phyloP scores from a whole-genome alignment of 345 rosid species.

The Psidium friedrichsthalianum region DNA sequence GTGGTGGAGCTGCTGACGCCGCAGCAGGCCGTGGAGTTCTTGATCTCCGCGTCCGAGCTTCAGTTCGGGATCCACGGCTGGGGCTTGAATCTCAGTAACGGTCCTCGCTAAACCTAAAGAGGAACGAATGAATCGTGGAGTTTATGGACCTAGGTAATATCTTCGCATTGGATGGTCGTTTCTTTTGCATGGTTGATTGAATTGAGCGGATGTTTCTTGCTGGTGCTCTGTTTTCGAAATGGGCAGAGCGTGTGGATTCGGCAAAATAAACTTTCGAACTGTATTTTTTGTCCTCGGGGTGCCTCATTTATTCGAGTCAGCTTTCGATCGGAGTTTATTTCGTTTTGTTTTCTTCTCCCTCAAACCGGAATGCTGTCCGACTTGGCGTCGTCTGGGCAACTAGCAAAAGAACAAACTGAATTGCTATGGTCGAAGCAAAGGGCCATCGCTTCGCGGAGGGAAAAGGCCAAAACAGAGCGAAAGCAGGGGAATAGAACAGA shows the following conservation, averaged over 20 bases:
- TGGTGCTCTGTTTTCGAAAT: background rate
- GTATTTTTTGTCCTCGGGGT: background rate
- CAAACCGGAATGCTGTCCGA: background rate
- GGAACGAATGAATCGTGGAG: background rate
- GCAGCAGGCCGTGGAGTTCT: constrained; percentile 63
- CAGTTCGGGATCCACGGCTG: constrained; percentile 52
- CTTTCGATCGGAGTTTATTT: background rate
- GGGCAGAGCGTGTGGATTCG: background rate
- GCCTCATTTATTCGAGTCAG: background rate
- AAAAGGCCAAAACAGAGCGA: background rate
- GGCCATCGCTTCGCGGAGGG: background rate
- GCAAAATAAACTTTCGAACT: background rate
- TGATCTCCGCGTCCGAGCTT: constrained; percentile 64
- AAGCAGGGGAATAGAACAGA: background rate
- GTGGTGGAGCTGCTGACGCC: constrained; percentile 52
- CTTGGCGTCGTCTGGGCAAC: background rate
- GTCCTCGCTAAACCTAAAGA: background rate
- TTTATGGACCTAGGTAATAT: background rate
- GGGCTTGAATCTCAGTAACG: constrained; percentile 22
- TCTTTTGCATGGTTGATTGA: background rate
- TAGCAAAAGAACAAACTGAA: background rate
- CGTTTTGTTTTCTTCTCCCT: background rate
- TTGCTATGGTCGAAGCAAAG: background rate
- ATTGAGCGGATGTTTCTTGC: background rate
- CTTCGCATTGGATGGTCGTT: background rate